Conservation (phyloP, 768 basidiomycete species). For the Naematelia encephala region DNA sequence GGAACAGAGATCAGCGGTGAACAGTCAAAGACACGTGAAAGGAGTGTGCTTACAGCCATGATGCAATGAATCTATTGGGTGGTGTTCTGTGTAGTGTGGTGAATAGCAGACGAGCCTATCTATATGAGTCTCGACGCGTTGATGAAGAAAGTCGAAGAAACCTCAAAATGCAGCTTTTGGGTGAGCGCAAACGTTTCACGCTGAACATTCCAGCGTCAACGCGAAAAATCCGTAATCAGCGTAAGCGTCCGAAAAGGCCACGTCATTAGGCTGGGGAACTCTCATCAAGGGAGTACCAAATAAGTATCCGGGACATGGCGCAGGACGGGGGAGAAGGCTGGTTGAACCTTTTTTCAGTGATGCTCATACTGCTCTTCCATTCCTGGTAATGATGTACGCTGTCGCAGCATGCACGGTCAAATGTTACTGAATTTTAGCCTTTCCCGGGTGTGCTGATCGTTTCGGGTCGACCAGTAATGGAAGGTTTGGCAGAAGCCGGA, state of each 20-base stretch:
- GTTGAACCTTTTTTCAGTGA: not conserved
- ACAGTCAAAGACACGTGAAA: not conserved
- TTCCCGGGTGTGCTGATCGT: not conserved
- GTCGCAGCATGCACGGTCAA: not conserved
- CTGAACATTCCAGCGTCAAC: not conserved
- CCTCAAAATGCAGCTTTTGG: not conserved
- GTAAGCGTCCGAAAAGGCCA: not conserved
- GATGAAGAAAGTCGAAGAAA: not conserved
- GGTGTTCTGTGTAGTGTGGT: constrained; percentile 1
- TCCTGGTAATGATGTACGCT: not conserved
- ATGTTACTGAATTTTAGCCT: not conserved
- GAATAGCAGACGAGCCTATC: not conserved
- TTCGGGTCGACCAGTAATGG: not conserved
- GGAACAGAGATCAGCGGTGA: constrained; percentile 2
- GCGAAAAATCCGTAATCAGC: not conserved
- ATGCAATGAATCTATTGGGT: not conserved
- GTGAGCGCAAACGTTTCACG: too few relatives aligned
- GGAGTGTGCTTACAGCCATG: constrained; percentile 19
- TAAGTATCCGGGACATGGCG: too few relatives aligned
- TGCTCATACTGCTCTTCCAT: too few relatives aligned
- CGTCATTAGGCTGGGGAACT: not conserved
- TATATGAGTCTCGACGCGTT: not conserved
- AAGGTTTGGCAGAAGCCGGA: not conserved
- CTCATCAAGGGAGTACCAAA: too few relatives aligned
- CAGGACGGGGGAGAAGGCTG: not conserved